phyloP scores from a whole-genome alignment of 2,329 filamentous ascomycete species.

The Apiospora sp. region DNA sequence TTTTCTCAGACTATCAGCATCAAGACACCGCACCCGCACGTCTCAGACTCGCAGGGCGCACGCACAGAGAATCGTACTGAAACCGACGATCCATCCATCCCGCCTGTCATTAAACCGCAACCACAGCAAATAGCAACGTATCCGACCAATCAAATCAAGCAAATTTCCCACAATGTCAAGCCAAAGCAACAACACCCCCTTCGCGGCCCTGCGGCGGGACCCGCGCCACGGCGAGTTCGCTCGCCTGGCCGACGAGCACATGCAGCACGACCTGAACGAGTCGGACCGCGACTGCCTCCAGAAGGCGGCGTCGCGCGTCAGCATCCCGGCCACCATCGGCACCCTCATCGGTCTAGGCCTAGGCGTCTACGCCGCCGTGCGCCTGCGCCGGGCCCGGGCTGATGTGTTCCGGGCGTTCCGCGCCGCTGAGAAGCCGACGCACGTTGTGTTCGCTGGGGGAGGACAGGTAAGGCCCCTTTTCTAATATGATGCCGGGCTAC shows the following conservation, averaged over 20 bases:
- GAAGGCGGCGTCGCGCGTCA: conserved; percentile 62
- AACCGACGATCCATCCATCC: no score
- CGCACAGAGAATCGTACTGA: neutral
- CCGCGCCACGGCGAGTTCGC: conserved; percentile 56
- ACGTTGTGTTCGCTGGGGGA: conserved; percentile 67
- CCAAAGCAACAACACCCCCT: conserved; percentile 27
- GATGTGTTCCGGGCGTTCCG: conserved; percentile 70
- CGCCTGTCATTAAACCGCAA: no score
- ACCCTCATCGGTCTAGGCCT: conserved; percentile 67
- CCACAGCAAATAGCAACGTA: neutral
- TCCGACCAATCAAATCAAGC: neutral
- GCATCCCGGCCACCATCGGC: conserved; percentile 63
- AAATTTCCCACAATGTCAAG: neutral
- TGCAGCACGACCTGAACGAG: conserved; percentile 60
- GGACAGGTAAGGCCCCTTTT: conserved; percentile 54
- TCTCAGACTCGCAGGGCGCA: neutral
- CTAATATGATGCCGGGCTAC: no score
- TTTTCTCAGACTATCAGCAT: neutral
- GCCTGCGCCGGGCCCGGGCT: conserved; percentile 61
- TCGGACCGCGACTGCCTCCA: conserved; percentile 66
- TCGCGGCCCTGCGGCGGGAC: conserved; percentile 46
- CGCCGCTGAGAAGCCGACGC: conserved; percentile 66
- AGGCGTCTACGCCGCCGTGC: conserved; percentile 63
- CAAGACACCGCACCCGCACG: neutral
- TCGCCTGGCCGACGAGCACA: conserved; percentile 63